These are phyloP conservation scores for Termitomyces heimii DNA, from an alignment of 768 basidiomycete genomes.

Conservation along the genomic window DNA sequence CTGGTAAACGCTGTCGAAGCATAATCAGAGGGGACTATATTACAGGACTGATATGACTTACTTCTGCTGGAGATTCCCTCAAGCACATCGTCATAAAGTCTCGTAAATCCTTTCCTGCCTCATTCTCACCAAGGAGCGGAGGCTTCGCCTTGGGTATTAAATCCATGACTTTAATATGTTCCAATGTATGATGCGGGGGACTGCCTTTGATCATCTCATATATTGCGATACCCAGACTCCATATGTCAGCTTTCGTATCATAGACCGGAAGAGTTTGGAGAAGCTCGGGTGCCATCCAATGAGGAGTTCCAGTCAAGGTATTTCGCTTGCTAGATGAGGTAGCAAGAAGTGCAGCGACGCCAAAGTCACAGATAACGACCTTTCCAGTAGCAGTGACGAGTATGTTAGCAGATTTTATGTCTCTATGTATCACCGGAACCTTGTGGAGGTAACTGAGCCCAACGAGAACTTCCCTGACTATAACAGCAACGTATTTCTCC, in stretches of 20 bases:
- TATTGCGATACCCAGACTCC: constrained; percentile 94
- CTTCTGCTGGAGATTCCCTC: constrained; percentile 74
- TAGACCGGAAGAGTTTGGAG: constrained; percentile 86
- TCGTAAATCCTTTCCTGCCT: constrained; percentile 79
- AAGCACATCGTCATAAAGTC: constrained; percentile 85
- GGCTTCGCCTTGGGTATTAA: constrained; percentile 84
- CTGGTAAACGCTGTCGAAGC: constrained; percentile 62
- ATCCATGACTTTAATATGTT: constrained; percentile 81
- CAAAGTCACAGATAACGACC: constrained; percentile 97
- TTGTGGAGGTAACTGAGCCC: constrained; percentile 90
- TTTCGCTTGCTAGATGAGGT: constrained; percentile 87
- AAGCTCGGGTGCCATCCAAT: constrained; percentile 99
- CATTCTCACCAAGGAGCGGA: constrained; percentile 69
- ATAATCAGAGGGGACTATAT: not conserved
- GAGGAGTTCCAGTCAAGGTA: constrained; percentile 94
- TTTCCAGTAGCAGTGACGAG: constrained; percentile 85
- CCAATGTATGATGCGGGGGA: constrained; percentile 82
- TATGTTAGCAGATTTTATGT: constrained; percentile 97
- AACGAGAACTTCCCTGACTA: constrained; percentile 83
- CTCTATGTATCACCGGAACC: constrained; percentile 92
- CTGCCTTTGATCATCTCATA: constrained; percentile 97
- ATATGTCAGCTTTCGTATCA: constrained; percentile 97
- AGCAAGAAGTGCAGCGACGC: constrained; percentile 88
- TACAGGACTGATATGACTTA: constrained; percentile 27
- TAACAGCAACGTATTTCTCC: constrained; percentile 85